Conservation (phyloP, 2,329 filamentous ascomycete species). For the Dactylellina leptospora region DNA sequence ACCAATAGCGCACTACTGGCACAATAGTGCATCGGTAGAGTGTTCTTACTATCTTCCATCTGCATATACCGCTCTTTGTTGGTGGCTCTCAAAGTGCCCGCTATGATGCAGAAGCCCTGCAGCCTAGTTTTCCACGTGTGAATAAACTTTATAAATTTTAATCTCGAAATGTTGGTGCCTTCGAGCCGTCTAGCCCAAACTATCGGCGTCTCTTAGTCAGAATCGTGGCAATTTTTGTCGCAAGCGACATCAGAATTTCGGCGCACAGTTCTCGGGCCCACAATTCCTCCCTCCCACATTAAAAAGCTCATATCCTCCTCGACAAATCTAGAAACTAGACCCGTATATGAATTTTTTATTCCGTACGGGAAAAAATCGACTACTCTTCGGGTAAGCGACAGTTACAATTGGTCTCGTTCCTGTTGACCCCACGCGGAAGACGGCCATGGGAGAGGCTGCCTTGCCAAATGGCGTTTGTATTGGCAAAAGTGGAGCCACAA, state of each 20-base stretch:
- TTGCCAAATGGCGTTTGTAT: conserved; percentile 44
- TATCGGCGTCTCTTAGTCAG: background rate
- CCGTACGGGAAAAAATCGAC: conserved; percentile 1
- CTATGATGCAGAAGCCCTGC: conserved; percentile 25
- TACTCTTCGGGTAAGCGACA: conserved; percentile 5
- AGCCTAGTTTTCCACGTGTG: conserved; percentile 41
- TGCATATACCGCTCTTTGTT: background rate
- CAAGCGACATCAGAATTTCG: background rate
- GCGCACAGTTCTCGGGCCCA: background rate
- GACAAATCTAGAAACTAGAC: conserved; percentile 39
- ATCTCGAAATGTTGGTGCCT: conserved; percentile 13
- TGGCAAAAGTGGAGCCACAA: conserved; percentile 35
- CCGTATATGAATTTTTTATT: conserved; percentile 1
- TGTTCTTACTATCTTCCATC: background rate
- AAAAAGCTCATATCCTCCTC: background rate
- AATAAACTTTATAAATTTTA: conserved; percentile 33
- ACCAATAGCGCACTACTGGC: background rate
- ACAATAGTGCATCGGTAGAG: background rate
- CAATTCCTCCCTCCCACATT: conserved; percentile 24
- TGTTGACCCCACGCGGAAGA: conserved; percentile 20
- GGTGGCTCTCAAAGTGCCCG: conserved; percentile 12
- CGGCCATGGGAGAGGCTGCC: conserved; percentile 21
- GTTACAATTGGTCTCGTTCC: conserved; percentile 2
- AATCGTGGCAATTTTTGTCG: conserved; percentile 4
- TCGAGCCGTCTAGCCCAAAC: background rate